Conservation (phyloP, 257 asterid species). For the Nicotiana otophora region DNA sequence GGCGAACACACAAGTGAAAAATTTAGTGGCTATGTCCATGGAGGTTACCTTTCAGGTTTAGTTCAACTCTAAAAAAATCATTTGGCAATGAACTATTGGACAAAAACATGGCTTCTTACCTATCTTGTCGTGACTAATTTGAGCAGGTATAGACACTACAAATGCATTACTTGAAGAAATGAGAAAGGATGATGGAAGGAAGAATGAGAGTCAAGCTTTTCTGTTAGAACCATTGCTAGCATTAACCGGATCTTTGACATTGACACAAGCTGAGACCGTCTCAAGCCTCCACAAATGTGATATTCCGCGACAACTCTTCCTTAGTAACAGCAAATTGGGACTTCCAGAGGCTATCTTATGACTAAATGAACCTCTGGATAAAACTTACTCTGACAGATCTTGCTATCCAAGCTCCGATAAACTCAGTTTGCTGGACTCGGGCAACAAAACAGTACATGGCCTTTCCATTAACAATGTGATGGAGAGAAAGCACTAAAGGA, state of each 20-base stretch:
- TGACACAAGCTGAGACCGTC: conserved; percentile 53
- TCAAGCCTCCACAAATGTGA: conserved; percentile 55
- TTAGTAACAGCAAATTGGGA: conserved; percentile 32
- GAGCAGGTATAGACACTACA: conserved; percentile 69
- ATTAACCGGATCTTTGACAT: conserved; percentile 42
- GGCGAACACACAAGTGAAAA: conserved; percentile 92
- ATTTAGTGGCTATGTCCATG: conserved; percentile 86
- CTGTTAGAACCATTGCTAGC: conserved; percentile 53
- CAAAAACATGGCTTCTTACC: not conserved
- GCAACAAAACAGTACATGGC: not conserved
- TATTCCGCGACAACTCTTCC: conserved; percentile 48
- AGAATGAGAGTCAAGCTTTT: conserved; percentile 47
- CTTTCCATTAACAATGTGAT: not conserved
- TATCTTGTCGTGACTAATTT: not conserved
- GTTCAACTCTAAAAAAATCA: not conserved
- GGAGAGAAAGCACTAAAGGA: not conserved
- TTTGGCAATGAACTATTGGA: not conserved
- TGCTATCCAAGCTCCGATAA: conserved; percentile 19
- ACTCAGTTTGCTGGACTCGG: not conserved
- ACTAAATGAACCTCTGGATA: conserved; percentile 21
- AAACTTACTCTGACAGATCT: conserved; percentile 2
- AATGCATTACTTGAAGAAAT: conserved; percentile 62
- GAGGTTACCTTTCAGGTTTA: conserved; percentile 86
- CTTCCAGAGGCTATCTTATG: conserved; percentile 60
- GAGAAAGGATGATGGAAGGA: conserved; percentile 41